phyloP scores from a whole-genome alignment of 192 early-diverging fungal genomes.

The Thamnidium elegans region DNA sequence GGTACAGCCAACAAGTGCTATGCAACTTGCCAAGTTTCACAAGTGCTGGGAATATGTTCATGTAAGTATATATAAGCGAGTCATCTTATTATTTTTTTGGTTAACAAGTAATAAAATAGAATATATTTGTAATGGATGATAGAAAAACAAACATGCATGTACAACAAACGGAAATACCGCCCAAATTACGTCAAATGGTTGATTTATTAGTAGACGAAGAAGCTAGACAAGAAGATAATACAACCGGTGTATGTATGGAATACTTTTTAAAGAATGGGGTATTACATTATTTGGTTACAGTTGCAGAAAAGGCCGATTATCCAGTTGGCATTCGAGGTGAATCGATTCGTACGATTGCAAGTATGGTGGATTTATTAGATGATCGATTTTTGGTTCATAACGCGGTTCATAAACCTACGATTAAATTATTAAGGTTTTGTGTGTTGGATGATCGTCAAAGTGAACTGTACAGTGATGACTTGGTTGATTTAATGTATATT shows the following conservation, averaged over 20 bases:
- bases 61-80: slow-evolving; percentile 31
- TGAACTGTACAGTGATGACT: slow-evolving; percentile 57
- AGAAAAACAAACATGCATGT: slow-evolving; percentile 40
- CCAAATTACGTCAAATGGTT: slow-evolving; percentile 75
- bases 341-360: slow-evolving; percentile 73
- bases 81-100: neutral
- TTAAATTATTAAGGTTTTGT: slow-evolving; percentile 69
- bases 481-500: slow-evolving; percentile 72
- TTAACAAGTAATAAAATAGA: slow-evolving; percentile 15
- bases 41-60: slow-evolving; percentile 67
- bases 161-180: slow-evolving; percentile 74
- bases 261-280: slow-evolving; percentile 82
- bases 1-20: slow-evolving; percentile 53
- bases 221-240: slow-evolving; percentile 64
- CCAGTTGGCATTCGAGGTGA: slow-evolving; percentile 79
- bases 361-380: slow-evolving; percentile 82
- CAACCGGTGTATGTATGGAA: slow-evolving; percentile 86
- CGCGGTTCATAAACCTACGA: slow-evolving; percentile 82
- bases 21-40: slow-evolving; percentile 67
- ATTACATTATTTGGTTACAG: slow-evolving; percentile 72
- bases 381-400: slow-evolving; percentile 88
- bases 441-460: slow-evolving; percentile 53
- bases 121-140: slow-evolving; percentile 32
- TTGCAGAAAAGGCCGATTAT: slow-evolving; percentile 69
- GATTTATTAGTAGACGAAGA: slow-evolving; percentile 89